Base-by-base conservation (phyloP, 306 rosid species). In the Psophocarpus tetragonolobus region DNA sequence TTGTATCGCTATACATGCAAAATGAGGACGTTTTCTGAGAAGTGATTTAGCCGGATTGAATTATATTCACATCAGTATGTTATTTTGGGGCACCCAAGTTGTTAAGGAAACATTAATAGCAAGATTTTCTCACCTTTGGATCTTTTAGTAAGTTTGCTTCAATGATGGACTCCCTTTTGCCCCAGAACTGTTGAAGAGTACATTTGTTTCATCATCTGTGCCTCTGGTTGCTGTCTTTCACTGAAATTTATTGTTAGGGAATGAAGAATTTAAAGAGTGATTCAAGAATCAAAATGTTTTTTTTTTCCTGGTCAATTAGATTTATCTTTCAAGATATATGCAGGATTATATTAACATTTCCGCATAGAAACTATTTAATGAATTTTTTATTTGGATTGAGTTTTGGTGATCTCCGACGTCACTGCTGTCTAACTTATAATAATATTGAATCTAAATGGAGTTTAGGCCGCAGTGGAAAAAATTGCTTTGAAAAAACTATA, bases 21-120 rank as follows among this genome's bases (percentile, higher is more conserved):
- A 38, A 58, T 62, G 76, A 78, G 51, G 72, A 65, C 50, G 66
- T 80, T 82, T 84, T 77, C 86, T 21, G 74, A 60, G 84, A 85
- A 80, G 68, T 83, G 76, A 74, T 76, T 76, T 83, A 73, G 81
- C 74, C 86, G 50, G 85, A 58, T 78, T 83, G 70, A 82, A 70
- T 76, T 80, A 68, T 47, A 42, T 73, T 73, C 75, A 76, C 77
- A 41, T 61, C 73, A 62, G 44, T 80, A 72, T 76, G 64, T 83
- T 80, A 76, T 80, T 86, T 72, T 57, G 89, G 81, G 87, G 79
- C 77, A 81, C 77, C 66, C 65, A 65, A 56, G 69, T 73, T 84
- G 41, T 79, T 78, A 50, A 72, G 74, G 76, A 45, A 82, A 56
- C 81, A 71, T 75, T 69, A 83, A 56, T 72, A 51, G 78, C 61